phyloP scores from a whole-genome alignment of 1,284 basidiomycete species.

The Moesziomyces sp. region DNA sequence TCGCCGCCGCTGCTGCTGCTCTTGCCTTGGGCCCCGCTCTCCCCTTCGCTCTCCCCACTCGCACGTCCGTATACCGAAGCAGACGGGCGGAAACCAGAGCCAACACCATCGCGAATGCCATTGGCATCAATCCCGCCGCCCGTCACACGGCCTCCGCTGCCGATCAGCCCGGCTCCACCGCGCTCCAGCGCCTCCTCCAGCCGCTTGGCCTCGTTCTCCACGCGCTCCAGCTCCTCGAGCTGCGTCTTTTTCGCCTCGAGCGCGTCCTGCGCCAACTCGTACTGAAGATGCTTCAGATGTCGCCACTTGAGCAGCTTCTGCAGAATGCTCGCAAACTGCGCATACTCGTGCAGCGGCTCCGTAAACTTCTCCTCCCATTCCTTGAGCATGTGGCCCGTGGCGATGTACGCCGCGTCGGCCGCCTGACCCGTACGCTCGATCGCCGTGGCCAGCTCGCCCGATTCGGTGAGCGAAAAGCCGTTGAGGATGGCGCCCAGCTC shows the following conservation, averaged over 20 bases:
- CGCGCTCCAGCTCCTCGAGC: conserved; percentile 89
- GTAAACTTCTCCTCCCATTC: conserved; percentile 79
- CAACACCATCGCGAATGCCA: conserved; percentile 45
- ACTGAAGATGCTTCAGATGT: conserved; percentile 98
- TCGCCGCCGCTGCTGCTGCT: neutral
- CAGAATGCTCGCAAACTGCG: conserved; percentile 93
- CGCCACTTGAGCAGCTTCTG: conserved; percentile 92
- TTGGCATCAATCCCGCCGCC: conserved; percentile 41
- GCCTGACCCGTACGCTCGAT: conserved; percentile 95
- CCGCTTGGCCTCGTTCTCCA: conserved; percentile 87
- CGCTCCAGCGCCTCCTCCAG: conserved; percentile 82
- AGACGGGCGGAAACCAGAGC: conserved; percentile 33
- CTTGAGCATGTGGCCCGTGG: conserved; percentile 75
- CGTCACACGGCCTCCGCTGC: conserved; percentile 15
- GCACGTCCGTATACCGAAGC: conserved; percentile 33
- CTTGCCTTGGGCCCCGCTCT: neutral
- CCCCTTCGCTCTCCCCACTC: conserved; percentile 14
- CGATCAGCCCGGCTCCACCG: conserved; percentile 53
- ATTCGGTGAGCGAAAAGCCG: conserved; percentile 91
- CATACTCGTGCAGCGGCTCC: conserved; percentile 94
- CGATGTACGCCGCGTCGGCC: conserved; percentile 90
- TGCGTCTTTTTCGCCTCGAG: conserved; percentile 87
- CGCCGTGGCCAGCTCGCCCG: conserved; percentile 77
- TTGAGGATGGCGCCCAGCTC: conserved; percentile 96
- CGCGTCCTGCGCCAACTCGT: conserved; percentile 92